Evolutionary conservation across 1,284 basidiomycete genomes (phyloP), one percentile per base, ranked within the genome.

Genomic region (Waitea zeae): DNA sequence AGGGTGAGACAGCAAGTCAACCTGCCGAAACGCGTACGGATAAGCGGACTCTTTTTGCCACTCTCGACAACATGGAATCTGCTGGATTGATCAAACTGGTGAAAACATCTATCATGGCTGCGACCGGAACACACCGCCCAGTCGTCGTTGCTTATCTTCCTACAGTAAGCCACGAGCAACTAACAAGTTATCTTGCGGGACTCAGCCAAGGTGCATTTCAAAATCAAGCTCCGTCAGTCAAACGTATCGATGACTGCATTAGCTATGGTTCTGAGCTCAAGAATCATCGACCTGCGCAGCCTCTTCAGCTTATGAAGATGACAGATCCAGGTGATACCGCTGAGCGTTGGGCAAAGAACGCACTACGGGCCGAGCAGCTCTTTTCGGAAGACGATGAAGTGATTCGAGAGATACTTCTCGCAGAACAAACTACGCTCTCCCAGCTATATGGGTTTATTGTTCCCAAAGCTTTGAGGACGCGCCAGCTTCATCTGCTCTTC

Each of bases 381-480:
- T 69, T 74, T 41, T 49, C 54, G 3, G 53, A 61, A 30, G 62
- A 69, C 32, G 65, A 68, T 35, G 53, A 61, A 7, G 61, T 57
- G 2, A 61, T 78, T 31, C 64, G 66, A 24, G 64, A 70, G 11
- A 59, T 67, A n/a, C 56, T 82, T 36, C 52, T 80, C 6, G 61
- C 66, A 1, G 77, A 84, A 46, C 62, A 65, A 35, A 67, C 67
- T 34, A 77, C 76, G 1, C 43, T 75, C 12, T 63, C 67, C 4
- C 80, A 86, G 43, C 41, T 66, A 20, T 78, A 78, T 46, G 80
- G 80, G 12, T 81, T 67, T 46, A 62, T 77, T 31, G 56, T 67
- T 15, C 79, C 72, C 9, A 75, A 69, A 45, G 63, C 64, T 20
- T 53, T 68, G 6, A 65, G 82, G 28, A 66, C 70, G 9, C 67